Percentiles rank a stretch among this genome's conserved stretches.
Conservation (phyloP, 2,329 filamentous ascomycete genomes). For the Aspergillus piperis region DNA sequence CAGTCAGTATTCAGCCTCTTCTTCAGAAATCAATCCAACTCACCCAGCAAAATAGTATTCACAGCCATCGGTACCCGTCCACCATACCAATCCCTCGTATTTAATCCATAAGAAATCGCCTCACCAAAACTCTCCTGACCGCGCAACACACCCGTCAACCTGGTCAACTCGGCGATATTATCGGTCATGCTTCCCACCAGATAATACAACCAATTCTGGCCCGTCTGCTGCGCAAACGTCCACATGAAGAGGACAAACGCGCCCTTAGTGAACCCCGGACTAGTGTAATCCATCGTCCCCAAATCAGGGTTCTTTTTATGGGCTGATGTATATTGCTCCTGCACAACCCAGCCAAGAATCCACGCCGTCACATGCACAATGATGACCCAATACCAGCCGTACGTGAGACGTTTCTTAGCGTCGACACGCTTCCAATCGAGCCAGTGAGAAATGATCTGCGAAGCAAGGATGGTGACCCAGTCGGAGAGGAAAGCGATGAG, state of each 20-base stretch:
- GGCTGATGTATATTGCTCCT: slow-evolving; percentile 52
- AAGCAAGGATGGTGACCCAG: slow-evolving; percentile 47
- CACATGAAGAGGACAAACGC: slow-evolving; percentile 53
- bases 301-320: slow-evolving; percentile 17
- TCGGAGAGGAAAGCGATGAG: slow-evolving; percentile 49
- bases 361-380: slow-evolving; percentile 51
- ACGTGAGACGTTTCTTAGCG: slow-evolving; percentile 46
- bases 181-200: slow-evolving; percentile 57
- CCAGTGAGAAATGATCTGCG: slow-evolving; percentile 48
- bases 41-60: slow-evolving; percentile 40
- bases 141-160: slow-evolving; percentile 47
- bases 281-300: slow-evolving; percentile 45
- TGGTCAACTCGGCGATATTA: slow-evolving; percentile 54
- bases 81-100: slow-evolving; percentile 47
- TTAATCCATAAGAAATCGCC: slow-evolving; percentile 48
- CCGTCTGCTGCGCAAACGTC: slow-evolving; percentile 53
- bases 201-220: slow-evolving; percentile 61
- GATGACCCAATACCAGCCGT: slow-evolving; percentile 51
- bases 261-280: slow-evolving; percentile 49
- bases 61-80: slow-evolving; percentile 46
- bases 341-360: slow-evolving; percentile 56
- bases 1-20: neutral
- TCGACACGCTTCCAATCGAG: slow-evolving; percentile 46
- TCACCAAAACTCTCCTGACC: slow-evolving; percentile 51
- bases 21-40: neutral